Base-by-base conservation (phyloP, 2,329 filamentous ascomycete genomes). In the Triangularia verruculosa region DNA sequence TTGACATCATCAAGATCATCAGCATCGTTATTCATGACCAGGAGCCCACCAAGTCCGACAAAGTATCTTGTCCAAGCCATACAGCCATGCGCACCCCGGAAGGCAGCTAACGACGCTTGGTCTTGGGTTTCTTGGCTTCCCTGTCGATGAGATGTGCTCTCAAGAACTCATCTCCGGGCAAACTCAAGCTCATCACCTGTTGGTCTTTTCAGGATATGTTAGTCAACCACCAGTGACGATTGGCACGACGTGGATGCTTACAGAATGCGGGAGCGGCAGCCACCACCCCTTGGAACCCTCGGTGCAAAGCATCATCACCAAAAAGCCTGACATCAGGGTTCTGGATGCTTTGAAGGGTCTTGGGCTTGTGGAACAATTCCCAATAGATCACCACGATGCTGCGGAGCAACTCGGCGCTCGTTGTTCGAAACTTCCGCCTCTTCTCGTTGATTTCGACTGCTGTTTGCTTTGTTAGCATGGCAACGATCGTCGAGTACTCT, bases 381-480 rank as follows among this genome's bases (percentile, higher is more conserved):
- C 65, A 67, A 59, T 68, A 70, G 17, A 69, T 66, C 27, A 70
- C 67, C 15, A 67, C 62, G 17, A 68, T 59, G 24, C 54, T 63
- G 9, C 67, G 57, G 27, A 68, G 63, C 43, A 71, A 22, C 22
- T 64, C 43, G 9, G 53, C 57, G 1, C 67, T 71, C 15, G 57
- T 65, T 11, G 66, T 61, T 15, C 51, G 59, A 61, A 71, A 71
- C 12, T 25, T 57, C 27, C 57, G 55, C 6, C 64, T 64, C 47
- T 52, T 63, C 24, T 25, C 47, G 17, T 30, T 61, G 2, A 56
- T 55, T 11, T 47, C 56, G 32, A 65, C 67, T 69, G 64, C 67
- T 69, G 28, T 47, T 57, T 52, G 28, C 20, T 28, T 39, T n/a
- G 59, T 68, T 24, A 70, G 63, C 25, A 32, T 53, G 2, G n/a